phyloP scores from a whole-genome alignment of 2,329 filamentous ascomycete genomes.

The Pseudogymnoascus sp. region DNA sequence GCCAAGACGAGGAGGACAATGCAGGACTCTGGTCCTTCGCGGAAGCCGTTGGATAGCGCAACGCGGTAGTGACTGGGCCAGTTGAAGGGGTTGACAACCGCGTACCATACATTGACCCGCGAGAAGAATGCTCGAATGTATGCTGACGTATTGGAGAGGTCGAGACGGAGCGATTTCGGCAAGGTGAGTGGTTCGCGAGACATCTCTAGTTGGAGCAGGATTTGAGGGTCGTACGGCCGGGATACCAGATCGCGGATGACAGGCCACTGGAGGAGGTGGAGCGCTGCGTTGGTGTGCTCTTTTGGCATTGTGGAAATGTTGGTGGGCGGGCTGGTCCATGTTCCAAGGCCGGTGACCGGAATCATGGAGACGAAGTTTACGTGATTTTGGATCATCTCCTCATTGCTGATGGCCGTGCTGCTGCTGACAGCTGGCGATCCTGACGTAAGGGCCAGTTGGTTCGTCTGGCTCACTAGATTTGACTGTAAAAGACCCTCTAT shows the following conservation, averaged over 20 bases:
- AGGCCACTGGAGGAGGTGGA: slow-evolving; percentile 74
- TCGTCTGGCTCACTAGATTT: slow-evolving; percentile 47
- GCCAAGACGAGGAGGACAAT: slow-evolving; percentile 72
- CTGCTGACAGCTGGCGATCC: slow-evolving; percentile 60
- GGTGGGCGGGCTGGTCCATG: slow-evolving; percentile 54
- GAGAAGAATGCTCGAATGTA: slow-evolving; percentile 78
- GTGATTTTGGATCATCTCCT: slow-evolving; percentile 44
- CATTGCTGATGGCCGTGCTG: slow-evolving; percentile 52
- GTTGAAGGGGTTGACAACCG: slow-evolving; percentile 74
- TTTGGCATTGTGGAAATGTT: slow-evolving; percentile 86
- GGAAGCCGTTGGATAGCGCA: slow-evolving; percentile 67
- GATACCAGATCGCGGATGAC: slow-evolving; percentile 72
- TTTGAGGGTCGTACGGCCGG: slow-evolving; percentile 70
- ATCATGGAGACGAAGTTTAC: slow-evolving; percentile 47
- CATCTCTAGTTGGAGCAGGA: slow-evolving; percentile 76
- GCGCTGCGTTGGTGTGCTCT: slow-evolving; percentile 70
- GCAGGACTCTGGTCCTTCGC: slow-evolving; percentile 73
- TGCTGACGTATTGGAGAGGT: slow-evolving; percentile 64
- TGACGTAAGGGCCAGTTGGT: slow-evolving; percentile 49
- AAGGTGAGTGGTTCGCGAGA: slow-evolving; percentile 65
- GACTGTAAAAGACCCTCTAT: slow-evolving; percentile 76
- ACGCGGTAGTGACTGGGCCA: slow-evolving; percentile 71
- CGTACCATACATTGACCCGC: slow-evolving; percentile 77
- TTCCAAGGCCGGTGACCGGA: slow-evolving; percentile 60
- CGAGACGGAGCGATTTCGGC: slow-evolving; percentile 57